Conservation (phyloP, 176 grass and related monocot species). For the Pontederia crassipes region DNA sequence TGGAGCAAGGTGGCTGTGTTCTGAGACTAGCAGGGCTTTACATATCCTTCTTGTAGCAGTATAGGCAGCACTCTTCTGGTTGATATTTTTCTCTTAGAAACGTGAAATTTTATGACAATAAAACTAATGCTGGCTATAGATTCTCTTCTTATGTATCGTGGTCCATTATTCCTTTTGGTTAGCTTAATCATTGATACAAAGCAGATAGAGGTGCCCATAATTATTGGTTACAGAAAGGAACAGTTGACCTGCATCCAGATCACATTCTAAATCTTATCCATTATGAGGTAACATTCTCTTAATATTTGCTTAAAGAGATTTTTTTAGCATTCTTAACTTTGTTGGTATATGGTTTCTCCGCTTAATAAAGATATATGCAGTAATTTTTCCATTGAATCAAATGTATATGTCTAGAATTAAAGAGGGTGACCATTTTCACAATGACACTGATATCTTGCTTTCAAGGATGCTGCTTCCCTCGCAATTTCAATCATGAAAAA, state of each 20-base stretch:
- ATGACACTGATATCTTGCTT: background rate
- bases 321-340: too few species aligned
- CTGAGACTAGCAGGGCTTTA: constrained; percentile 86
- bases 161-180: background rate
- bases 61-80: background rate
- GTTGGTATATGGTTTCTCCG: too few species aligned
- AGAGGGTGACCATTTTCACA: too few species aligned
- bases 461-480: constrained; percentile 42
- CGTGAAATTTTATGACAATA: background rate
- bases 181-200: constrained; percentile 52
- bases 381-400: too few species aligned
- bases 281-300: constrained; percentile 58
- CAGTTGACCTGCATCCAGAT: constrained; percentile 54
- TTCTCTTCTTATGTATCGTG: background rate
- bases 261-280: constrained; percentile 92
- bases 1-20: constrained; percentile 65
- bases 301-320: background rate
- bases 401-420: too few species aligned
- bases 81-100: background rate
- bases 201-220: constrained; percentile 84
- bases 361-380: too few species aligned
- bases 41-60: constrained; percentile 48
- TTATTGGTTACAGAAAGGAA: constrained; percentile 78
- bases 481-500: constrained; percentile 34
- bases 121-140: background rate